Evolutionary conservation across 164 flowering plant genomes (phyloP), one percentile per base, ranked within the genome.

Genomic region (Sedum album): DNA sequence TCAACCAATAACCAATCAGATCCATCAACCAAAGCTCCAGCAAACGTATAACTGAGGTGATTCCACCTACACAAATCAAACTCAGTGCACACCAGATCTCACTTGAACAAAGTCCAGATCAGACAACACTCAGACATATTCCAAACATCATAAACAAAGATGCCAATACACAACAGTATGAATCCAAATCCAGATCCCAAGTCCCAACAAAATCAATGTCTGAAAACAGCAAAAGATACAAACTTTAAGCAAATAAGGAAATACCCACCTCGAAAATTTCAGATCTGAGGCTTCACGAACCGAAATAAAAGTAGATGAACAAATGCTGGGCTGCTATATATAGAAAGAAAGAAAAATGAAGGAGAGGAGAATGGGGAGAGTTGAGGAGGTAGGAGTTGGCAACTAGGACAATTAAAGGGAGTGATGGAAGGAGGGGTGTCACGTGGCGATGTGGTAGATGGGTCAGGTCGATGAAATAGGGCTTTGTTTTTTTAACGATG

Each of bases 191-290:
- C 42, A 39, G 8, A 8, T 39, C 42, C 8, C 8, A 8, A 39
- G 13, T 39, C 42, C 13, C 42, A 39, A 39, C 6, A 2, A n/a
- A n/a, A n/a, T n/a, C n/a, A n/a, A n/a, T 39, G 42, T 39, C 8
- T 39, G 11, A 39, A 4, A 39, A 39, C 1, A 14, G 25, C 11
- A 23, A 14, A 55, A 55, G 60, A 26, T 55, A 25, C 60, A 26
- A 55, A 25, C 60, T 55, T 55, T 55, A 55, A n/a, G n/a, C n/a
- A n/a, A n/a, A n/a, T n/a, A n/a, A n/a, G n/a, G n/a, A n/a, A n/a
- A n/a, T n/a, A n/a, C 60, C 60, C 60, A 21, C 60, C 60, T 55
- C 30, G 31, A 55, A 25, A 55, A 23, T 15, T 55, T 55, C 60
- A 55, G 25, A 55, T 25, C 60, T 1, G 31, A 1, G 28, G 25